Evolutionary conservation across 768 basidiomycete species (phyloP).

Genomic region (Exidia glandulosa): DNA sequence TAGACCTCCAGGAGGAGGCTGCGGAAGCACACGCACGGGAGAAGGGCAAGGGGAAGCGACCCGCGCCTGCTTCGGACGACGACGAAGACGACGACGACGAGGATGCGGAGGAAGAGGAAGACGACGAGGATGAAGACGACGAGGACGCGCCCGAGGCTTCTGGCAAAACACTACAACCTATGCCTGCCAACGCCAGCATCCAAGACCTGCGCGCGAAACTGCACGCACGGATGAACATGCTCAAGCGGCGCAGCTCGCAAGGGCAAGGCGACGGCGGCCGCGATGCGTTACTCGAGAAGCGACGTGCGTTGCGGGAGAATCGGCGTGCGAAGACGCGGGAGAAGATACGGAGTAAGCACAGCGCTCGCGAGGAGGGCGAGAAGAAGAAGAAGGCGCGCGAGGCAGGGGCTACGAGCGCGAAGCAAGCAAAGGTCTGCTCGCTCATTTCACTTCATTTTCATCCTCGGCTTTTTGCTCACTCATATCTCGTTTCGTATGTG

Average conservation of each 20-base stretch:
- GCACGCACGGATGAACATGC: conserved; percentile 59
- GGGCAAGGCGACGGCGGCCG: conserved; percentile 34
- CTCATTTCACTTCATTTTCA: neutral
- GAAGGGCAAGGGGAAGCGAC: conserved; percentile 42
- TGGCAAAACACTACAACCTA: conserved; percentile 34
- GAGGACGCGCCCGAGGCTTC: conserved; percentile 20
- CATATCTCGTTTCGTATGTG: conserved; percentile 2
- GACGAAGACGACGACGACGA: conserved; percentile 17
- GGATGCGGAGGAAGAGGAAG: conserved; percentile 8
- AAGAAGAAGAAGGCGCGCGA: conserved; percentile 35
- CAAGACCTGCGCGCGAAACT: conserved; percentile 57
- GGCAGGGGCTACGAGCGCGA: conserved; percentile 20
- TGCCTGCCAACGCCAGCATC: conserved; percentile 55
- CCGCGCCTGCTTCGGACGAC: conserved; percentile 17
- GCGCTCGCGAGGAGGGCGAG: conserved; percentile 41
- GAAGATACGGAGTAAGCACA: conserved; percentile 56
- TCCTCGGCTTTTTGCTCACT: neutral
- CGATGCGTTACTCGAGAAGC: conserved; percentile 76
- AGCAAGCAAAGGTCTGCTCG: conserved; percentile 41
- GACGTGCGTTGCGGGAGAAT: conserved; percentile 73
- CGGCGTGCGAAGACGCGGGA: conserved; percentile 79
- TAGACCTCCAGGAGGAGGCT: conserved; percentile 62
- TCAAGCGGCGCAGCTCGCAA: conserved; percentile 25
- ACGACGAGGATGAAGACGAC: conserved; percentile 5
- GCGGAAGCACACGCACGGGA: conserved; percentile 19